Evolutionary conservation across 2,329 filamentous ascomycete genomes (phyloP), one percentile per base, ranked within the genome.

Genomic region (Aspergillus phoenicis): DNA sequence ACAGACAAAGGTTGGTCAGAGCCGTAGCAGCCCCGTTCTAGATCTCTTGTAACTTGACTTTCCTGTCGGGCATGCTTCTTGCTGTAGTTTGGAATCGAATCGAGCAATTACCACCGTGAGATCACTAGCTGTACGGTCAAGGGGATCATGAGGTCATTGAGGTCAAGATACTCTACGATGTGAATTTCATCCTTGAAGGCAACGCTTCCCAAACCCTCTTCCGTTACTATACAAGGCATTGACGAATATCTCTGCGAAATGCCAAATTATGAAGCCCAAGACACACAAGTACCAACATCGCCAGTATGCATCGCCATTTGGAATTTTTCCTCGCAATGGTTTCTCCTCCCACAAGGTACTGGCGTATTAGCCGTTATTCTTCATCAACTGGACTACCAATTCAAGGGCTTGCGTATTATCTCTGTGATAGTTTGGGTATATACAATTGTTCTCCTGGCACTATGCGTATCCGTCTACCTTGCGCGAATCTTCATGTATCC

Each of bases 301-400:
- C 52, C 64, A 8, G 20, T 66, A 1, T 65, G 61, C 4, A 64
- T 62, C 4, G 69, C 67, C 2, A 59, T 78, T n/a, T 71, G 68
- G 61, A 70, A 71, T 53, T 78, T 78, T 59, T 68, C 69, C 1
- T 74, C 73, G 8, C 68, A 68, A 63, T 78, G 76, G 73, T 77
- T 80, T 61, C 70, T 78, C 7, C 60, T 78, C 26, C 72, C 77
- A 0, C 76, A 79, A 65, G 76, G 76, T 17, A 78, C 71, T 2
- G 72, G 74, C 24, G 76, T 77, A 58, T 63, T 76, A 7, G 69
- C 73, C 13, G 64, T 77, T 7, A 67, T 78, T 48, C 70, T 80
- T 1, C 70, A 75, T 59, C 71, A 74, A 49, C 65, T 78, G 1
- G 67, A 75, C 61, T 80, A 81, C 61, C 77, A 78, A 62, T 81